Base-by-base conservation (phyloP, 2,329 filamentous ascomycete species). In the Didymella pomorum region DNA sequence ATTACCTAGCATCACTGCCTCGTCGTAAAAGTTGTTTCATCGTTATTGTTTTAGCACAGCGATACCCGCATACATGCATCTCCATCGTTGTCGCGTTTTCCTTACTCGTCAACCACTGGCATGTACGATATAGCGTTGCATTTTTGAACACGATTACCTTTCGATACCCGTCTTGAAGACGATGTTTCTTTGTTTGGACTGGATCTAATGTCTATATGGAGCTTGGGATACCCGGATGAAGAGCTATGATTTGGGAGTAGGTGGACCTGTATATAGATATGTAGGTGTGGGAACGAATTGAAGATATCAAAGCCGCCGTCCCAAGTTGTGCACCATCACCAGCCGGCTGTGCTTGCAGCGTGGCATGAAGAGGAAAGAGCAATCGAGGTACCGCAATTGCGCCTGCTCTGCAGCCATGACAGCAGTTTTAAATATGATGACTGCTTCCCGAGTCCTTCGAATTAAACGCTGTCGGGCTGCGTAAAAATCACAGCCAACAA, bases 1-100 rank as follows among this genome's bases (percentile, higher is more conserved):
- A 53, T 64, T 35, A 63, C 66, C 16, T 55, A 58, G 4, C 8
- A 64, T 77, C 31, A 53, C 64, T 35, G 64, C 66, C 16, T 55
- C 56, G 4, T 45, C 61, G 12, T 49, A 63, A 58, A 49, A 46
- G 33, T 33, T 46, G 33, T 39, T 37, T 52, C 6, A 21, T 46
- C 51, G 39, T 51, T 45, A 23, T 60, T 59, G 41, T 47, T 48
- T 47, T 43, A 52, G 46, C 51, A 37, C 57, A 56, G 57, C 57
- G 57, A 60, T 60, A 60, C 57, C 57, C 57, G 57, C 52, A 52
- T 55, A 59, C 47, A 55, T 56, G 52, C 57, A 56, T 60, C 35
- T 26, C 50, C 44, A 41, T 54, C 50, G 14, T 53, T 51, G 23
- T 23, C 11, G 31, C 41, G n/a, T 53, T 51, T 37, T 42, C 37